Evolutionary conservation across 1,139 yeast species (phyloP).

Genomic region (Yamadazyma songkhlaensis): DNA sequence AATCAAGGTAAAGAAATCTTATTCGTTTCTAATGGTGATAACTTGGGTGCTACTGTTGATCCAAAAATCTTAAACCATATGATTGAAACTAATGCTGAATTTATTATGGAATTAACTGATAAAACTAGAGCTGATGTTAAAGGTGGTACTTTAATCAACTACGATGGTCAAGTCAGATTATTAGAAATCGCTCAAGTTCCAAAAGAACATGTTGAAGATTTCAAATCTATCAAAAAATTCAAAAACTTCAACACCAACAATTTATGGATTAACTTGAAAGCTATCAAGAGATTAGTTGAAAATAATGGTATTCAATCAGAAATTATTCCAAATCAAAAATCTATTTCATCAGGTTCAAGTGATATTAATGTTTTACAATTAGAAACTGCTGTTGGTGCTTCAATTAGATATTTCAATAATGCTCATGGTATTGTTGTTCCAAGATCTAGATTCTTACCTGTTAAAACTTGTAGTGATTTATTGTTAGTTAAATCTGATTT

Average conservation of each 20-base stretch:
- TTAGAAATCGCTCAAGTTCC: slow-evolving; percentile 99
- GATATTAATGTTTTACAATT: slow-evolving; percentile 89
- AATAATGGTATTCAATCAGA: slow-evolving; percentile 81
- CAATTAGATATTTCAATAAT: slow-evolving; percentile 90
- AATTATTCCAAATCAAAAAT: slow-evolving; percentile 91
- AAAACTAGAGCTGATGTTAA: slow-evolving; percentile 99
- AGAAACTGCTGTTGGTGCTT: slow-evolving; percentile 99
- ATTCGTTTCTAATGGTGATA: slow-evolving; percentile 97
- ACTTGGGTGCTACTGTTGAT: slow-evolving; percentile 97
- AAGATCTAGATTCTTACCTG: slow-evolving; percentile 96
- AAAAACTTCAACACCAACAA: slow-evolving; percentile 97
- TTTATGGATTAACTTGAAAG: slow-evolving; percentile 94
- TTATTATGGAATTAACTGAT: slow-evolving; percentile 97
- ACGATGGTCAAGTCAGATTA: slow-evolving; percentile 91
- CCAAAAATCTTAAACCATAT: slow-evolving; percentile 87
- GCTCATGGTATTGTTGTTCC: slow-evolving; percentile 99
- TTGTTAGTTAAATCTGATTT: slow-evolving; percentile 94
- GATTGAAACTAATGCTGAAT: slow-evolving; percentile 89
- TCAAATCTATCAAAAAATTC: slow-evolving; percentile 95
- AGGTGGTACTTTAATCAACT: slow-evolving; percentile 97
- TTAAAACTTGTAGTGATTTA: slow-evolving; percentile 93
- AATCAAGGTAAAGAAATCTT: slow-evolving; percentile 93
- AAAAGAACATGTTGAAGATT: slow-evolving; percentile 97
- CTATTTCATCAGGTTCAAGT: slow-evolving; percentile 70
- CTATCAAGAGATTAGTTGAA: slow-evolving; percentile 90